Conservation (phyloP, 352 stramenopile genomes). For the Globisporangium paddicum region DNA sequence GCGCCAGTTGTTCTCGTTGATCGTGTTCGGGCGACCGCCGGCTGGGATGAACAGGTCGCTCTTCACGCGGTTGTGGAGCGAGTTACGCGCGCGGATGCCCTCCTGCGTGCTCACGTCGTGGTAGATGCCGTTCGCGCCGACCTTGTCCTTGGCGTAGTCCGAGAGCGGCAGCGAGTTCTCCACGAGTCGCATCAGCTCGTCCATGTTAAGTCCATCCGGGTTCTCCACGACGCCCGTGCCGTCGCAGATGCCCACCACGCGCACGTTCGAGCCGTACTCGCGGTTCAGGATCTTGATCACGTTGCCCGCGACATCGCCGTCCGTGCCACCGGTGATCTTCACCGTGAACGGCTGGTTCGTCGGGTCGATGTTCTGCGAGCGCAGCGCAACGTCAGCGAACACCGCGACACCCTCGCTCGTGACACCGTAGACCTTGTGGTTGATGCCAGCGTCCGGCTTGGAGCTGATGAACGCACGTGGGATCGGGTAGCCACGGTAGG, state of each 20-base stretch:
- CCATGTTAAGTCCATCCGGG: constrained; percentile 91
- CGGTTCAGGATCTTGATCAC: constrained; percentile 97
- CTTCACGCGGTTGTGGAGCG: constrained; percentile 96
- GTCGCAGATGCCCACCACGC: constrained; percentile 91
- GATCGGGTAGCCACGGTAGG: constrained; percentile 71
- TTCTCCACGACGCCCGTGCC: constrained; percentile 94
- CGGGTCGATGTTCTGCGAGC: constrained; percentile 75
- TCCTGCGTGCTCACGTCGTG: constrained; percentile 79
- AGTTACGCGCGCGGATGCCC: constrained; percentile 93
- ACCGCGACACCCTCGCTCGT: constrained; percentile 81
- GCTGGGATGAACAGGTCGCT: constrained; percentile 84
- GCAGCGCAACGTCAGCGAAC: constrained; percentile 71
- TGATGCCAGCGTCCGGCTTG: constrained; percentile 81
- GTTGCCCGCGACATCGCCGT: constrained; percentile 97
- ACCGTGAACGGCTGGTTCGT: constrained; percentile 69
- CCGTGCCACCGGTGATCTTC: constrained; percentile 93
- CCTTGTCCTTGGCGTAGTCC: constrained; percentile 51
- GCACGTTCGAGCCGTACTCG: constrained; percentile 92
- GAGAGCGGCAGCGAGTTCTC: constrained; percentile 88
- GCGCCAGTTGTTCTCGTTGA: constrained; percentile 85
- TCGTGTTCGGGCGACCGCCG: constrained; percentile 76
- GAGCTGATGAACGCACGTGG: constrained; percentile 83
- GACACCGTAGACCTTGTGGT: constrained; percentile 86
- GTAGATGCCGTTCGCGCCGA: constrained; percentile 51
- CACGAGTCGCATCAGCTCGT: constrained; percentile 93